These are phyloP conservation scores for Phoma sp. DNA, from an alignment of 2,329 filamentous ascomycete species.

Conservation along the genomic window DNA sequence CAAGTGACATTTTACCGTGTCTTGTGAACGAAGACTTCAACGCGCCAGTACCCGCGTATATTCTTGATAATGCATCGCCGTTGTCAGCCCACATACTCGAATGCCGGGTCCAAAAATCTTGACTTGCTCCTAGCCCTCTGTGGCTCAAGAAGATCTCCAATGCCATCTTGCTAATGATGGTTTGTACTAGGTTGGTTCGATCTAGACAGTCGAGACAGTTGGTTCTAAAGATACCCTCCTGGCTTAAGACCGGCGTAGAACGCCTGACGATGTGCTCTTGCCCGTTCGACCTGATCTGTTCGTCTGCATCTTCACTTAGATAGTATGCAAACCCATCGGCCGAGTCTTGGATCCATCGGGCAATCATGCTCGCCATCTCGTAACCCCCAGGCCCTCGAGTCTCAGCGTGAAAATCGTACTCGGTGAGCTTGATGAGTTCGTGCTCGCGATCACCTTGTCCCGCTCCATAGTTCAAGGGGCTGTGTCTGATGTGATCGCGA, in stretches of 20 bases:
- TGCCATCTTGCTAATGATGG: constrained; percentile 92
- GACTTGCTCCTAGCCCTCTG: constrained; percentile 68
- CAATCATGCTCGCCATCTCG: constrained; percentile 86
- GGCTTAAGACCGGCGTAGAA: constrained; percentile 76
- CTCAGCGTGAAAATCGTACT: constrained; percentile 97
- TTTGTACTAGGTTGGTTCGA: constrained; percentile 94
- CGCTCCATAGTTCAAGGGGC: constrained; percentile 69
- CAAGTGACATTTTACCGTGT: constrained; percentile 92
- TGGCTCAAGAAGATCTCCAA: constrained; percentile 83
- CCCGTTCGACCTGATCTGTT: constrained; percentile 54
- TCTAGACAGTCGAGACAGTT: constrained; percentile 97
- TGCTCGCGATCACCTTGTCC: constrained; percentile 66
- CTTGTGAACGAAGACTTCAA: constrained; percentile 95
- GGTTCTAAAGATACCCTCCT: constrained; percentile 93
- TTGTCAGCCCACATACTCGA: constrained; percentile 97
- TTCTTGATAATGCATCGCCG: constrained; percentile 89
- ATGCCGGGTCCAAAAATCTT: constrained; percentile 91
- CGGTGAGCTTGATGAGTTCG: constrained; percentile 77
- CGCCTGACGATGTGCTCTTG: constrained; percentile 46
- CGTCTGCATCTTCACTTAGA: constrained; percentile 73
- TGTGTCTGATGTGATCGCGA: constrained; percentile 75
- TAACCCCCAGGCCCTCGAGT: constrained; percentile 86
- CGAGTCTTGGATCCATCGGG: constrained; percentile 76
- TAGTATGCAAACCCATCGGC: constrained; percentile 93
- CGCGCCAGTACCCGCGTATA: constrained; percentile 95